Conservation (phyloP, 805 yeast genomes). For the Blastobotrys parvus region DNA sequence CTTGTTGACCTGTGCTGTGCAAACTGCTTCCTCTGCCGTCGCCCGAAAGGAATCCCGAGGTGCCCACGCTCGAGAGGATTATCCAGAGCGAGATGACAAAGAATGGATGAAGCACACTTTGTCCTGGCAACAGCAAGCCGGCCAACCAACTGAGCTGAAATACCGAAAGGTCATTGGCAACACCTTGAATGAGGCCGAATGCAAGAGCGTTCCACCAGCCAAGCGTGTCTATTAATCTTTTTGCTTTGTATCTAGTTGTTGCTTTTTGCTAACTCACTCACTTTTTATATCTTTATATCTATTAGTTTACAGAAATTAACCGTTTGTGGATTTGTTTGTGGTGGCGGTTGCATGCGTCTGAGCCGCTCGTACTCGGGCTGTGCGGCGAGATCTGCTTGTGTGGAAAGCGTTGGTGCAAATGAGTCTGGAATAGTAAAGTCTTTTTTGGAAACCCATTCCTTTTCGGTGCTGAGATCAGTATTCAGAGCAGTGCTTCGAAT, state of each 20-base stretch:
- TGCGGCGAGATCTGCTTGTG: neutral
- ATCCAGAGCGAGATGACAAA: constrained; percentile 88
- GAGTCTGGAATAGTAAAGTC: neutral
- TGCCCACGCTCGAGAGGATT: constrained; percentile 98
- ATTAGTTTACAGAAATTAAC: neutral
- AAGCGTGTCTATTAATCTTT: constrained; percentile 76
- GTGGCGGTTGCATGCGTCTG: neutral
- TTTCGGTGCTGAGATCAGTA: neutral
- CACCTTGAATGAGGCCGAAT: constrained; percentile 85
- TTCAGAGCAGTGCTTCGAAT: constrained; percentile 21
- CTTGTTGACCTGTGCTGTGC: constrained; percentile 93
- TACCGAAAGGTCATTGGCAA: constrained; percentile 79
- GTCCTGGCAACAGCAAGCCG: constrained; percentile 75
- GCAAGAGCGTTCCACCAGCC: constrained; percentile 95
- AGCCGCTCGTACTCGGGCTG: neutral
- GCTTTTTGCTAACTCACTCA: no score
- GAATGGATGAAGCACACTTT: constrained; percentile 97
- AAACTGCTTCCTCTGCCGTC: constrained; percentile 90
- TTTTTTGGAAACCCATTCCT: neutral
- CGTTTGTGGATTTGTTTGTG: neutral
- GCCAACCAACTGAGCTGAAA: constrained; percentile 62
- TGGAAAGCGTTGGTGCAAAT: neutral
- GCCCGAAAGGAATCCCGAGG: constrained; percentile 97
- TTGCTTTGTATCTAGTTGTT: no score
- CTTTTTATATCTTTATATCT: no score